Evolutionary conservation across 2,329 filamentous ascomycete species (phyloP).

Genomic region (Saccharata proteae): DNA sequence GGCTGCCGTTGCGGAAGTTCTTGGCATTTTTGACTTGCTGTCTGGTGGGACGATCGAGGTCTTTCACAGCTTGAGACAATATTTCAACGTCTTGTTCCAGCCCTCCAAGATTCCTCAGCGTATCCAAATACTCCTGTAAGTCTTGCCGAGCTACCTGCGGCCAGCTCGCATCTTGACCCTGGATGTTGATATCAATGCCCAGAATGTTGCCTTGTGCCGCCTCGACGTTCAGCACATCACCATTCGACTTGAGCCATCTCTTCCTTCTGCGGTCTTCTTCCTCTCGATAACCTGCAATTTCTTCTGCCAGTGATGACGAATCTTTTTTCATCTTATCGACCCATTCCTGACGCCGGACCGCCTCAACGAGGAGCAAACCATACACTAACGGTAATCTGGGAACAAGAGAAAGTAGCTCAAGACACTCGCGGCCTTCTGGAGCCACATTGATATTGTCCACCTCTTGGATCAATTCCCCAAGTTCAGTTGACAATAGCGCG

Average conservation of each 20-base stretch:
- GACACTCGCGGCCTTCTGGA: conserved; percentile 64
- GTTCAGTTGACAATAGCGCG: conserved; percentile 63
- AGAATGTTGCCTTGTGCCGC: conserved; percentile 56
- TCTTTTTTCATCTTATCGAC: conserved; percentile 78
- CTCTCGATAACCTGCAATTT: conserved; percentile 83
- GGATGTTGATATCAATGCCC: conserved; percentile 73
- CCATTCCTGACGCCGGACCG: conserved; percentile 80
- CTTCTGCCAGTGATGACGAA: conserved; percentile 77
- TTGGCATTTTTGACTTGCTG: conserved; percentile 79
- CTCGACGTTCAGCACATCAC: conserved; percentile 58
- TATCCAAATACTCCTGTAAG: conserved; percentile 59
- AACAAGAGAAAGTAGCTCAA: conserved; percentile 68
- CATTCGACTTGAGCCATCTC: conserved; percentile 82
- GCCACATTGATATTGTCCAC: conserved; percentile 60
- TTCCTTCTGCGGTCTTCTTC: conserved; percentile 81
- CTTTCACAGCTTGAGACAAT: conserved; percentile 62
- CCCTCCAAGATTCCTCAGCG: conserved; percentile 51
- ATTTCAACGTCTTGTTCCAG: conserved; percentile 58
- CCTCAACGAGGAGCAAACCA: conserved; percentile 76
- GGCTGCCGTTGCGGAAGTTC: conserved; percentile 91
- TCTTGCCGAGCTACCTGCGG: conserved; percentile 65
- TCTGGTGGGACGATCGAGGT: conserved; percentile 69
- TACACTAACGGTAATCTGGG: conserved; percentile 81
- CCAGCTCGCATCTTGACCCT: conserved; percentile 71
- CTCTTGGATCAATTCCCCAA: conserved; percentile 59